Evolutionary conservation across 73 alveolate species (phyloP).

Genomic region (Paramecium primaurelia): DNA sequence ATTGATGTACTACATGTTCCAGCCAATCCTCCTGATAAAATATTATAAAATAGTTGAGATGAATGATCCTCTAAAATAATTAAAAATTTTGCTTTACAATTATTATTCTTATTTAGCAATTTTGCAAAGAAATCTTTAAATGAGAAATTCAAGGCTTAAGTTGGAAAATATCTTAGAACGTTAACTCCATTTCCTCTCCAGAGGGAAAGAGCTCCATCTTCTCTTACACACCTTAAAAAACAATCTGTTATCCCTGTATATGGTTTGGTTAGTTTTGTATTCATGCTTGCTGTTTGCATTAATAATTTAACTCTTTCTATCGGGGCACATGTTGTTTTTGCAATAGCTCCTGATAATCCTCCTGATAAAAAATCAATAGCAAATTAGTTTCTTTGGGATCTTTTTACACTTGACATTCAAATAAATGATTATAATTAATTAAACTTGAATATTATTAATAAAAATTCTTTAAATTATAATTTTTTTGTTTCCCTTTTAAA

Average conservation of each 20-base stretch:
- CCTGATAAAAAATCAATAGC: constrained; percentile 69
- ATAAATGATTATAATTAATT: not conserved
- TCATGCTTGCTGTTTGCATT: constrained; percentile 68
- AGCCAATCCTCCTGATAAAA: constrained; percentile 78
- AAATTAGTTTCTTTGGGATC: constrained; percentile 17
- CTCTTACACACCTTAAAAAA: constrained; percentile 63
- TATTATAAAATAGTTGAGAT: constrained; percentile 43
- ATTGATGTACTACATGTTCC: constrained; percentile 67
- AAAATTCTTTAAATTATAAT: not conserved
- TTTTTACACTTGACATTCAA: not conserved
- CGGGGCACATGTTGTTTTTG: constrained; percentile 76
- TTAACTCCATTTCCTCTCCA: constrained; percentile 78
- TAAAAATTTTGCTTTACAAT: constrained; percentile 24
- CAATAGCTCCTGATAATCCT: constrained; percentile 72
- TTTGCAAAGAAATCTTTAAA: constrained; percentile 68
- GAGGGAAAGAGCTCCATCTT: constrained; percentile 67
- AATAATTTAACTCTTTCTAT: constrained; percentile 75
- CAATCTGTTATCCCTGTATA: constrained; percentile 75
- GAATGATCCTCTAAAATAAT: not conserved
- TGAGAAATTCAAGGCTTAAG: constrained; percentile 76
- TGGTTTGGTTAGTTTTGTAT: constrained; percentile 53
- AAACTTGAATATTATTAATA: not conserved
- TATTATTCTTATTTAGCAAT: not conserved
- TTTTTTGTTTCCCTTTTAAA: not conserved
- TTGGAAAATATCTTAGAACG: constrained; percentile 76